Evolutionary conservation across 345 rosid genomes (phyloP), one percentile per base, ranked within the genome.

Genomic region (Aquilaria sinensis): DNA sequence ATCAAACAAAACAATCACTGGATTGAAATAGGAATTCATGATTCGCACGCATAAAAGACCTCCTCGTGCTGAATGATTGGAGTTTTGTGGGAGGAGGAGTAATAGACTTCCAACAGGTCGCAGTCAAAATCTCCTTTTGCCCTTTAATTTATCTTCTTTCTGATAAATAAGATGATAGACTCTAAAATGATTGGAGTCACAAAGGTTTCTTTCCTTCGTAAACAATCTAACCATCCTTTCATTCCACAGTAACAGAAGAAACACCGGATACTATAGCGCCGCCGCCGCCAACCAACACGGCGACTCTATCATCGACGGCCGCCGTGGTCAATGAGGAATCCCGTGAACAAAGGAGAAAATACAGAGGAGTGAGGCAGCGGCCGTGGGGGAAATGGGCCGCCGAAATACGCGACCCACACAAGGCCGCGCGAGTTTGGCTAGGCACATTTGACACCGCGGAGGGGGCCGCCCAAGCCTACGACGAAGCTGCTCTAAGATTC

Each of bases 351-450:
- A 78, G 76, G 12, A 80, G 84, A 62, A 80, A 77, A 75, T 88
- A 86, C 72, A 85, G 98, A 66, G 98, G 96, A 60, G 92, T 88
- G 47, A 68, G 98, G 72, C 94, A 86, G 72, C 80, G 96, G 58
- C 97, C 96, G 0, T 86, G 97, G 96, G 96, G 96, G 0, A 86
- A 86, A 65, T 91, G 97, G 97, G 97, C 94, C 0, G 96, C 97
- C 0, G 97, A 91, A 78, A 91, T 91, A 53, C 85, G 96, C 0
- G 97, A 88, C 66, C 94, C 97, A 0, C 88, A 83, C 58, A 91
- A 77, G 60, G 97, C 96, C 1, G 84, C 88, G 4, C 72, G 96
- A 60, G 92, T 91, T 4, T 91, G 97, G 97, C 82, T 88, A 0
- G 97, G 97, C 31, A 91, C 97, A 12, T 88, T 92, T 69, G 86